These are phyloP conservation scores for Blastobotrys illinoisensis DNA, from an alignment of 1,139 yeast species.

Conservation along the genomic window DNA sequence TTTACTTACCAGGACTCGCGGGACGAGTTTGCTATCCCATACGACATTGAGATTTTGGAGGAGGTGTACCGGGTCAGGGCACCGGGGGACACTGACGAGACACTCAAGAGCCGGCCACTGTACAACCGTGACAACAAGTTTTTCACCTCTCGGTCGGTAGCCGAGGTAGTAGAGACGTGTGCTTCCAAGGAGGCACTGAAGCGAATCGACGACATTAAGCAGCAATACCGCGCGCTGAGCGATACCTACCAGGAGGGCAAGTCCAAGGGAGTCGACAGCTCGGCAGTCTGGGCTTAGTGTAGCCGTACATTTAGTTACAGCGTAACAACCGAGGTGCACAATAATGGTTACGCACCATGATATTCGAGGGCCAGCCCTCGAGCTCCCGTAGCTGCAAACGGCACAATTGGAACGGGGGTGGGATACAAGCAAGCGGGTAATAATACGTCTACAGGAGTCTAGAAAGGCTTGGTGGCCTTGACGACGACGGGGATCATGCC, in stretches of 20 bases:
- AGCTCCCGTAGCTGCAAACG: too few relatives aligned
- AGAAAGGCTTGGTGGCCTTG: slow-evolving; percentile 10
- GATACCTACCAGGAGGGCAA: background rate
- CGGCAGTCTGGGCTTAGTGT: background rate
- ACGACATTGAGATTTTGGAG: slow-evolving; percentile 20
- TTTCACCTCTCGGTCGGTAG: slow-evolving; percentile 10
- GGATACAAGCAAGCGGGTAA: too few relatives aligned
- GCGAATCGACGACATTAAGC: background rate
- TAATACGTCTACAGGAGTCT: too few relatives aligned
- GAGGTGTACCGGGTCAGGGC: slow-evolving; percentile 18
- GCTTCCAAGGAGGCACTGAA: background rate
- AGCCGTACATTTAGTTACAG: background rate
- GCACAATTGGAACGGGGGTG: too few relatives aligned
- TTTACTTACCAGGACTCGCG: slow-evolving; percentile 22
- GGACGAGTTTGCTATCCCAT: slow-evolving; percentile 18
- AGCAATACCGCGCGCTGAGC: background rate
- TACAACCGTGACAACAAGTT: slow-evolving; percentile 19
- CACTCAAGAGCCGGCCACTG: slow-evolving; percentile 11
- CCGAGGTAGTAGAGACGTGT: slow-evolving; percentile 2
- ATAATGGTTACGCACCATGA: too few relatives aligned
- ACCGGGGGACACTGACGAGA: slow-evolving; percentile 9
- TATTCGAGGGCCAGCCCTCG: too few relatives aligned
- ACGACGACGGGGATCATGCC: slow-evolving; percentile 61
- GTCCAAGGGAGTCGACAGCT: background rate
- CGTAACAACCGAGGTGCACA: too few relatives aligned